Conservation (phyloP, 2,329 filamentous ascomycete species). For the Stagonosporopsis vannaccii region DNA sequence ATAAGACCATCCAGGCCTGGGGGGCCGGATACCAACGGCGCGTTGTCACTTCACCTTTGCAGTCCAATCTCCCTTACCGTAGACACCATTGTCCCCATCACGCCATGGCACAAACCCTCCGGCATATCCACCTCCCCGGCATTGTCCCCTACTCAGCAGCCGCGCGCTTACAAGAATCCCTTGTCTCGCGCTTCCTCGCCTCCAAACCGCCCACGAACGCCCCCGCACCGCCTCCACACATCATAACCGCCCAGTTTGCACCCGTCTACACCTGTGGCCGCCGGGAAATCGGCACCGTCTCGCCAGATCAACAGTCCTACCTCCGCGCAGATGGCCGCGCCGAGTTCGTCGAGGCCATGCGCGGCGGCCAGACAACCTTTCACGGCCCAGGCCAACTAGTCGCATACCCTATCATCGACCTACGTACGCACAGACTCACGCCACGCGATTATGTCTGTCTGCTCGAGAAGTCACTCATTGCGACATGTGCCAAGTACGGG, state of each 20-base stretch:
- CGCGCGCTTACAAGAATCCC: constrained; percentile 62
- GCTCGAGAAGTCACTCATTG: constrained; percentile 78
- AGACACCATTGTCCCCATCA: not conserved
- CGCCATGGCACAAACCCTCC: constrained; percentile 47
- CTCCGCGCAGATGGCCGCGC: constrained; percentile 57
- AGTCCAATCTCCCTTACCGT: not conserved
- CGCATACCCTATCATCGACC: constrained; percentile 89
- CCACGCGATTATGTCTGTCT: constrained; percentile 79
- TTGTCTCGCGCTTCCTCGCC: constrained; percentile 65
- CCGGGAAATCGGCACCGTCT: constrained; percentile 68
- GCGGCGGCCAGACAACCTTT: constrained; percentile 92
- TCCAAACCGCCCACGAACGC: constrained; percentile 61
- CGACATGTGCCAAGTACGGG: constrained; percentile 66
- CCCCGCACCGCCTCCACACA: constrained; percentile 64
- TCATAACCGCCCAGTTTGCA: constrained; percentile 82
- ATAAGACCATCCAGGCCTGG: not conserved
- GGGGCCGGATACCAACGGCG: not conserved
- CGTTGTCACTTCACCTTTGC: constrained; percentile 2
- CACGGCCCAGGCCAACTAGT: constrained; percentile 94
- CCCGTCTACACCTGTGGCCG: constrained; percentile 92
- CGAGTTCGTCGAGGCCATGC: constrained; percentile 73
- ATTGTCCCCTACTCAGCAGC: constrained; percentile 64
- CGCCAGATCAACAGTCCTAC: constrained; percentile 53
- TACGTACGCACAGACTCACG: constrained; percentile 71
- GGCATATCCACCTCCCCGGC: constrained; percentile 66